Evolutionary conservation across 2,329 filamentous ascomycete genomes (phyloP), one percentile per base, ranked within the genome.

Genomic region (Ophiostoma montium): DNA sequence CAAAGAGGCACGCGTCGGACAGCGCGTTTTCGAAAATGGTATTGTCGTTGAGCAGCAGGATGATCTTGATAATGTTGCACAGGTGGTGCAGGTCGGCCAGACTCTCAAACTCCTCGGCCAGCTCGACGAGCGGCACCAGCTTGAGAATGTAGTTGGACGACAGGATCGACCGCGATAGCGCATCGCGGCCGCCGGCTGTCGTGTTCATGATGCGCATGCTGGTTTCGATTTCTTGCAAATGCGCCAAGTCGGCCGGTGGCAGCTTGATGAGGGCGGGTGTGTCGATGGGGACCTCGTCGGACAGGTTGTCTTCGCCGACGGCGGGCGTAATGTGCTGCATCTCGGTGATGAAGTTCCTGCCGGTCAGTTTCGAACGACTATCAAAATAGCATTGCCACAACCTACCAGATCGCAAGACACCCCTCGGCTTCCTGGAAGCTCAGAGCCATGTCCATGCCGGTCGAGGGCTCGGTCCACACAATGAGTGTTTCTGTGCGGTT

Each of bases 381-480:
- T n/a, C n/a, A n/a, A n/a, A n/a, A 33, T 33, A 21, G 31, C 13
- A 35, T 15, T 31, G 8, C 5, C n/a, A 27, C 6, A 10, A 49
- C 69, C 63, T 60, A 94, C 92, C 92, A 98, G 64, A 98, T 95
- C 54, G 81, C 74, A 18, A 85, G 79, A 66, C 92, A 98, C 42
- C 90, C 92, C 57, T 96, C 92, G 2, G 89, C 84, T 68, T 98
- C 92, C 65, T 98, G 92, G 61, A 98, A 98, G 63, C 89, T 95
- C 55, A 98, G 75, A 39, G 92, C 92, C 92, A 98, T 96, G 63
- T 98, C 92, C 50, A 89, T 80, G 51, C 84, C 84, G 67, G 82
- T 92, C 52, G 63, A 67, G 4, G 80, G 78, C 63, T 96, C 92
- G 35, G 90, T 95, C 92, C 92, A 98, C 53, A 98, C 89, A 54